Evolutionary conservation across 169 alveolate genomes (phyloP).

Genomic region (Cytauxzoon felis): DNA sequence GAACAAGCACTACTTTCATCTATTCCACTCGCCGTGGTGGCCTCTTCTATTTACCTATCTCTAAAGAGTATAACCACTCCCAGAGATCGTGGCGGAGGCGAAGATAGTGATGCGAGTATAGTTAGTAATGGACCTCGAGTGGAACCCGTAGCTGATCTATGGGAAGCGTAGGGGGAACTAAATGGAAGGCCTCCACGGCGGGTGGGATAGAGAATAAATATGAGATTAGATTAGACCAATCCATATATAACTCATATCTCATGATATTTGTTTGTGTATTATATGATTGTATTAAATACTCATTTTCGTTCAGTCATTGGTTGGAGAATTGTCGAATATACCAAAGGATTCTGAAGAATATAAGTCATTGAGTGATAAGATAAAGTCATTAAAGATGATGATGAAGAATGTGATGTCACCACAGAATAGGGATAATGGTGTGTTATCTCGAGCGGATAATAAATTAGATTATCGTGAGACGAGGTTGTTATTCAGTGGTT

Average conservation of each 20-base stretch:
- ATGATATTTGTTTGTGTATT: background rate
- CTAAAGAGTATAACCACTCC: too few species aligned
- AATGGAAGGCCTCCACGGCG: too few species aligned
- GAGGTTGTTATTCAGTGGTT: conserved; percentile 12
- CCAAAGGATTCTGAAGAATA: conserved; percentile 52
- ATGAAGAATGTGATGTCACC: conserved; percentile 36
- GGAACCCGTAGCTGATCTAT: too few species aligned
- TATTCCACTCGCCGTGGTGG: too few species aligned
- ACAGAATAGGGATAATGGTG: conserved; percentile 1
- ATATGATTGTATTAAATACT: background rate
- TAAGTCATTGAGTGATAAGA: conserved; percentile 11
- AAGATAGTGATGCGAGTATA: too few species aligned
- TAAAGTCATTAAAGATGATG: conserved; percentile 8
- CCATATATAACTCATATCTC: background rate
- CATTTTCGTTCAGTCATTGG: conserved; percentile 7
- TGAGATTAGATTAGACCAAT: too few species aligned
- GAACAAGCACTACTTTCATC: too few species aligned
- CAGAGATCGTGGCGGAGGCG: too few species aligned
- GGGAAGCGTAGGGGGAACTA: too few species aligned
- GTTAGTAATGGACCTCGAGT: too few species aligned
- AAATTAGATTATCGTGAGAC: conserved; percentile 22
- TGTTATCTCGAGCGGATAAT: conserved; percentile 4
- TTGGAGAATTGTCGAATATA: conserved; percentile 14
- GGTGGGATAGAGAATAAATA: too few species aligned
- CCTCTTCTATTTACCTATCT: too few species aligned